Evolutionary conservation across 1,284 basidiomycete genomes (phyloP), one percentile per base, ranked within the genome.

Genomic region (Mycena citricolor): DNA sequence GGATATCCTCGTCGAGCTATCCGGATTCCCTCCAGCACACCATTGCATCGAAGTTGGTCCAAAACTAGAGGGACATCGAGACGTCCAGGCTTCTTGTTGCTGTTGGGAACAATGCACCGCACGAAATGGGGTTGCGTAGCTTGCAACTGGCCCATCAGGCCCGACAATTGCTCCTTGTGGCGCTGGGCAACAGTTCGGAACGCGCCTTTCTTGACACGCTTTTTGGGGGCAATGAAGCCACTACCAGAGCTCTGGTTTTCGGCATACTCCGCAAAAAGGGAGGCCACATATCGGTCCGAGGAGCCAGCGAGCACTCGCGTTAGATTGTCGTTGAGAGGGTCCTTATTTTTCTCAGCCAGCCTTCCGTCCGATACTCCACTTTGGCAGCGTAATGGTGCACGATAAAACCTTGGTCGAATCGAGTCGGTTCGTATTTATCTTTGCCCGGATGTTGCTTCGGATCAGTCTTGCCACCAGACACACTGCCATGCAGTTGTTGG

Each of bases 281-380:
- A 66, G 0, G 89, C 82, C 28, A 99, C 79, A 58, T 91, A 93
- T 25, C 81, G 79, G 56, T 97, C 87, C 2, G 81, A 77, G 2
- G 95, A 97, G 12, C 79, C 76, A 1, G 92, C 84, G 19, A 99
- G 76, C 29, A 99, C 85, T 13, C 92, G 83, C 0, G 92, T 92
- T 30, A 99, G 77, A 61, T 98, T 95, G 62, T 98, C 94, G 64
- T 99, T 98, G 52, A 99, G 73, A 0, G 97, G 97, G 60, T 99
- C 97, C 69, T 97, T 97, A 77, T 99, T 99, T 83, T 99, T 99
- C 71, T 97, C 94, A 99, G 73, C 97, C 97, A 99, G 8, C 93
- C 90, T 29, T 94, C 86, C 1, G 95, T 98, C 33, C 87, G 79
- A 60, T 99, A 99, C 61, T 98, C 94, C 59, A 99, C 97, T 50